Conservation (phyloP, 225 moss, liverwort and hornwort genomes). For the Pleurozium schreberi region DNA sequence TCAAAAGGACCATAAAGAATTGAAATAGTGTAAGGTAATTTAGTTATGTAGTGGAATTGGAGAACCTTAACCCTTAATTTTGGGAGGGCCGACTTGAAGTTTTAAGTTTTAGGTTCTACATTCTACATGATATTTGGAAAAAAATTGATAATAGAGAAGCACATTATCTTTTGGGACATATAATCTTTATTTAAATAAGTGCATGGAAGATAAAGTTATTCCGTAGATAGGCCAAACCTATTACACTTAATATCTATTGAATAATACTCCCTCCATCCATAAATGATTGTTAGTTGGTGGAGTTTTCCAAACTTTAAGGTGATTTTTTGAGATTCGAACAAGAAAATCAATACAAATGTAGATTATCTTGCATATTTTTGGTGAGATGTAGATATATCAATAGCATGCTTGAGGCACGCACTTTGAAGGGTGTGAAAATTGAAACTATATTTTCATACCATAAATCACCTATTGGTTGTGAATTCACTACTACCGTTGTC, state of each 20-base stretch:
- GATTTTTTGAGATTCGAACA: neutral
- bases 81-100: rapidly evolving
- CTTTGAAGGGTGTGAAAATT: neutral
- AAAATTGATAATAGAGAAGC: rapidly evolving
- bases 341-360: neutral
- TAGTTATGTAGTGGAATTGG: neutral
- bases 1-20: neutral
- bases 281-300: rapidly evolving
- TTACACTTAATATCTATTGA: neutral
- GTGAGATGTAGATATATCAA: neutral
- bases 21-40: neutral
- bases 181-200: neutral
- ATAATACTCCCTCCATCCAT: rapidly evolving
- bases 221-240: no score
- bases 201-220: rapidly evolving
- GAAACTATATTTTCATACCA: rapidly evolving
- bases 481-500: rapidly evolving
- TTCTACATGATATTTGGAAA: neutral
- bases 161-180: neutral
- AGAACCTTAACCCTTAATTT: neutral
- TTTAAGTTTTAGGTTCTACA: neutral
- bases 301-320: no score
- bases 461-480: rapidly evolving
- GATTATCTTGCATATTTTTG: neutral
- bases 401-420: rapidly evolving